These are phyloP conservation scores for Erythrophleum ivorense DNA, from an alignment of 331 rosid species.

Conservation along the genomic window DNA sequence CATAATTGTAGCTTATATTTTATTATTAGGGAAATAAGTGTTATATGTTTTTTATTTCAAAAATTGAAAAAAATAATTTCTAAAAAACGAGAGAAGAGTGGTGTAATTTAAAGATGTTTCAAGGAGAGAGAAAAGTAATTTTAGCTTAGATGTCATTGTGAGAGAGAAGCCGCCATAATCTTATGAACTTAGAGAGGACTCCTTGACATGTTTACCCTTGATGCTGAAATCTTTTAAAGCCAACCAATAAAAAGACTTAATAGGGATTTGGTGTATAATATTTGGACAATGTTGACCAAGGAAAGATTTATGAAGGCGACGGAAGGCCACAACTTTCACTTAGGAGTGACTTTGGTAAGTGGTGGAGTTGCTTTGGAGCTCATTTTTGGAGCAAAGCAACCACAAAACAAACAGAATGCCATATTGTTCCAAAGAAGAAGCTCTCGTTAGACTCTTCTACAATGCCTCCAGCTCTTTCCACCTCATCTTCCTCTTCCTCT, in stretches of 20 bases:
- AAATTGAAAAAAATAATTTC: neutral
- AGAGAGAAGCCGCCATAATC: slow-evolving; percentile 28
- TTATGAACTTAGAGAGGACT: neutral
- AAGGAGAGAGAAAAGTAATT: neutral
- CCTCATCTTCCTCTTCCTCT: slow-evolving; percentile 77
- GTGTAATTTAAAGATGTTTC: neutral
- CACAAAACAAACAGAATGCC: slow-evolving; percentile 55
- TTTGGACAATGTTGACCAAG: slow-evolving; percentile 45
- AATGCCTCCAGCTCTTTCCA: slow-evolving; percentile 68
- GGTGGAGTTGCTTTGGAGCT: slow-evolving; percentile 57
- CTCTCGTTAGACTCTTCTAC: slow-evolving; percentile 89
- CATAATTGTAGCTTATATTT: no score
- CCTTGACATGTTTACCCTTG: neutral
- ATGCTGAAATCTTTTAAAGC: neutral
- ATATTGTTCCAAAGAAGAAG: slow-evolving; percentile 81
- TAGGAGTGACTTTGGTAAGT: slow-evolving; percentile 62
- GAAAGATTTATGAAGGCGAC: slow-evolving; percentile 53
- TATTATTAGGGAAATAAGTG: no score
- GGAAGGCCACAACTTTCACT: slow-evolving; percentile 40
- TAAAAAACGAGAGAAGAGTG: no score
- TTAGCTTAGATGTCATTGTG: slow-evolving; percentile 9
- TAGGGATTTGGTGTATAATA: neutral
- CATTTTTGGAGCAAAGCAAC: slow-evolving; percentile 53
- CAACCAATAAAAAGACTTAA: slow-evolving; percentile 32
- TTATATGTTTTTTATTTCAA: no score